Percentiles rank a stretch among this genome's conserved stretches.
Evolutionary conservation across 108 stramenopile species (phyloP).

Genomic region (Cyclotella baltica): DNA sequence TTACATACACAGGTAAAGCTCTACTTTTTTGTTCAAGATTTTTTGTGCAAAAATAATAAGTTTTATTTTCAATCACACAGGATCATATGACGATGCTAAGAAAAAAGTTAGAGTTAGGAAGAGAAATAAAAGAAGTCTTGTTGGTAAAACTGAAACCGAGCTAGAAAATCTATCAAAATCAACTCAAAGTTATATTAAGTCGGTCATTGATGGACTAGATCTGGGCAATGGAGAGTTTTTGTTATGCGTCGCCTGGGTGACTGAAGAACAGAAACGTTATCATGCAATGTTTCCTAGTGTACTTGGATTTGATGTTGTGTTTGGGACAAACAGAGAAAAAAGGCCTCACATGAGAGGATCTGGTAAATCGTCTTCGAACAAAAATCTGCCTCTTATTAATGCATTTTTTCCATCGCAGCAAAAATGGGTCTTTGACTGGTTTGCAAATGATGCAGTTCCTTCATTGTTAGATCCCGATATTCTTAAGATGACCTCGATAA

Average conservation of each 20-base stretch:
- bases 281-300: not conserved
- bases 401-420: not conserved
- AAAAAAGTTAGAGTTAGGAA: not conserved
- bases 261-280: not conserved
- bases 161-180: not conserved
- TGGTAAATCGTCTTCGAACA: not conserved
- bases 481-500: not conserved
- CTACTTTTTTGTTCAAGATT: not conserved
- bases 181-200: not conserved
- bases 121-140: not conserved
- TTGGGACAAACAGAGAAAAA: slow-evolving; percentile 5
- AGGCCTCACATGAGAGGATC: not conserved
- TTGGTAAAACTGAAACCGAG: not conserved
- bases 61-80: too few species aligned
- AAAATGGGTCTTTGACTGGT: not conserved
- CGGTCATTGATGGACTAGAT: not conserved
- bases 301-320: not conserved
- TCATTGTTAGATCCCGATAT: not conserved
- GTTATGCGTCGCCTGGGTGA: not conserved
- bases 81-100: not conserved
- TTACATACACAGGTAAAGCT: not conserved
- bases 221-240: slow-evolving; percentile 4
- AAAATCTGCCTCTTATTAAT: not conserved
- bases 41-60: too few species aligned
- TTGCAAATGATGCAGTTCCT: not conserved